A percentile compares a stretch with the other conserved stretches of the same genome.
These are phyloP conservation scores for Metschnikowia anglica DNA, from an alignment of 805 yeast species.

Conservation along the genomic window DNA sequence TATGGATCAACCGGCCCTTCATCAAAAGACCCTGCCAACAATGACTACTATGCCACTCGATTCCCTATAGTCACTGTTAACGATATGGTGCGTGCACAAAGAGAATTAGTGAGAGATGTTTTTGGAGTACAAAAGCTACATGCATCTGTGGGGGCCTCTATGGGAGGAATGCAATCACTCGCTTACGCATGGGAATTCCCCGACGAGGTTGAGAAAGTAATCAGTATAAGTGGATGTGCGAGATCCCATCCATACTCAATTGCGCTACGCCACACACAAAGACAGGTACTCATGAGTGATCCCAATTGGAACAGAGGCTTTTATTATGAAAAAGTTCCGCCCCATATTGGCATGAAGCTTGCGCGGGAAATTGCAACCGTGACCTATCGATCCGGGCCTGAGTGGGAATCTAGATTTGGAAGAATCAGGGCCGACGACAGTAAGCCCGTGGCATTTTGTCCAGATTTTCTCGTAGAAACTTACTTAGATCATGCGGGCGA, in stretches of 20 bases:
- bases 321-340: constrained; percentile 77
- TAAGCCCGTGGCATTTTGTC: constrained; percentile 82
- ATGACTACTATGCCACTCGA: constrained; percentile 72
- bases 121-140: constrained; percentile 63
- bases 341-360: constrained; percentile 92
- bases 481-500: constrained; percentile 94
- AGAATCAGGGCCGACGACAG: constrained; percentile 81
- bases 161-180: constrained; percentile 99
- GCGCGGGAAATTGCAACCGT: constrained; percentile 93
- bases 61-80: constrained; percentile 84
- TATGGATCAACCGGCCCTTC: constrained; percentile 95
- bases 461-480: constrained; percentile 89
- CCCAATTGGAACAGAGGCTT: constrained; percentile 93
- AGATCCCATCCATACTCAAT: constrained; percentile 92
- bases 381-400: constrained; percentile 93
- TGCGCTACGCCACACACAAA: constrained; percentile 88
- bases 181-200: constrained; percentile 87
- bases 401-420: constrained; percentile 93
- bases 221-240: constrained; percentile 89
- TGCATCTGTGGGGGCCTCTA: constrained; percentile 86
- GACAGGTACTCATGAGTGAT: constrained; percentile 92
- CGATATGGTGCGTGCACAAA: constrained; percentile 91
- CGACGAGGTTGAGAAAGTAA: constrained; percentile 66
- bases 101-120: constrained; percentile 59
- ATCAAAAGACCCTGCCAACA: constrained; percentile 67